Conservation (phyloP, 1,284 basidiomycete genomes). For the Veloporphyrellus conicus region DNA sequence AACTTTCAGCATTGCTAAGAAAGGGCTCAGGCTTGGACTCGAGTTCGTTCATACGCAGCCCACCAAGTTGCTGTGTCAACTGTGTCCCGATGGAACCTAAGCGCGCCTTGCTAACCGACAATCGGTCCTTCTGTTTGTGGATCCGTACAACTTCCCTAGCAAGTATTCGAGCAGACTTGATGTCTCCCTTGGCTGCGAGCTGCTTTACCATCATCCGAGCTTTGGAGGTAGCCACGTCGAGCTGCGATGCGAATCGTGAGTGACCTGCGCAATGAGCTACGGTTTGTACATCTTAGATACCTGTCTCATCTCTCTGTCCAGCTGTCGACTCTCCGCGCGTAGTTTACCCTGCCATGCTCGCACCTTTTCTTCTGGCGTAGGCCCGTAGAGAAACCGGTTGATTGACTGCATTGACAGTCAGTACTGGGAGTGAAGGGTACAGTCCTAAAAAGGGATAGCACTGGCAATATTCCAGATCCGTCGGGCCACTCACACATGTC, state of each 20-base stretch:
- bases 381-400: slow-evolving; percentile 90
- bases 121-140: slow-evolving; percentile 89
- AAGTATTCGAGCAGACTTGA: slow-evolving; percentile 87
- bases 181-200: slow-evolving; percentile 87
- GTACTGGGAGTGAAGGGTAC: slow-evolving; percentile 1
- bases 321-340: slow-evolving; percentile 69
- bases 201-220: slow-evolving; percentile 83
- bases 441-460: slow-evolving; percentile 17
- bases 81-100: slow-evolving; percentile 90
- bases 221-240: slow-evolving; percentile 81
- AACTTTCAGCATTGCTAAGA: slow-evolving; percentile 90
- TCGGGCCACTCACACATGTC: no score
- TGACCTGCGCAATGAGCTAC: slow-evolving; percentile 20
- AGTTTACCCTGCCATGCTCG: slow-evolving; percentile 85
- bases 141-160: slow-evolving; percentile 93
- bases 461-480: slow-evolving; percentile 4
- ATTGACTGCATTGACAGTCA: slow-evolving; percentile 69
- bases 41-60: slow-evolving; percentile 27
- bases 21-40: background rate
- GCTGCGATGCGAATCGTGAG: slow-evolving; percentile 41
- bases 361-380: slow-evolving; percentile 88
- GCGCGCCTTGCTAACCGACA: slow-evolving; percentile 90
- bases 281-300: slow-evolving; percentile 44
- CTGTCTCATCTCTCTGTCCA: slow-evolving; percentile 92
- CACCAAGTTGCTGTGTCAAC: slow-evolving; percentile 90